A percentile compares a stretch with the other conserved stretches of the same genome.
Conservation (phyloP, 306 rosid species). For the Aeschynomene evenia region DNA sequence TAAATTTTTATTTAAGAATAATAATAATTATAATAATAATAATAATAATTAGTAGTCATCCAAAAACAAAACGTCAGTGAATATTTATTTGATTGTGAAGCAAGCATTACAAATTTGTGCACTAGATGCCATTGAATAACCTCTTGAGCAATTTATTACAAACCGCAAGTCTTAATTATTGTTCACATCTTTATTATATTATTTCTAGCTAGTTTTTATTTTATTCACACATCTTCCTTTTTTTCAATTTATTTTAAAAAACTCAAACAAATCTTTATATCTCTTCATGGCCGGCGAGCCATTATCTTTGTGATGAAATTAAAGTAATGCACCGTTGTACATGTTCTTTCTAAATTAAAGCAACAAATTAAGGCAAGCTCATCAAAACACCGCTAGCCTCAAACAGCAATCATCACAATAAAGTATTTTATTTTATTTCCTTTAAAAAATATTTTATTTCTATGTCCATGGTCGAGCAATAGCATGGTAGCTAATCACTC, state of each 20-base stretch:
- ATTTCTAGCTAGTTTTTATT: background rate
- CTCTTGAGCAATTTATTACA: background rate
- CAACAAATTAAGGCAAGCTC: slow-evolving; percentile 5
- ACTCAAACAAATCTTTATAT: background rate
- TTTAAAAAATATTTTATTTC: background rate
- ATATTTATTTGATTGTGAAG: background rate
- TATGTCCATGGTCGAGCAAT: too few species aligned
- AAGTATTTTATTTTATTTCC: background rate
- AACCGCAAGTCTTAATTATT: background rate
- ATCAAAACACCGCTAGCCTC: background rate
- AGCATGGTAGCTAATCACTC: too few species aligned
- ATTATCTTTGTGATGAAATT: slow-evolving; percentile 10
- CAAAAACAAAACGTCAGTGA: background rate
- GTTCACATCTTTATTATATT: background rate
- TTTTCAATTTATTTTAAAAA: background rate
- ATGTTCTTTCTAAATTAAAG: background rate
- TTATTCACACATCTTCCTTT: background rate
- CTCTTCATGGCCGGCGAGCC: background rate
- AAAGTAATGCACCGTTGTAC: background rate
- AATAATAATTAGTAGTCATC: background rate
- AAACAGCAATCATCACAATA: slow-evolving; percentile 11
- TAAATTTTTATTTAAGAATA: background rate
- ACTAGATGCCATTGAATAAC: background rate
- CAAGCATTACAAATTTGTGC: background rate
- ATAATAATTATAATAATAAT: background rate